Base-by-base conservation (phyloP, 116 monocot species). In the Posidonia oceanica region DNA sequence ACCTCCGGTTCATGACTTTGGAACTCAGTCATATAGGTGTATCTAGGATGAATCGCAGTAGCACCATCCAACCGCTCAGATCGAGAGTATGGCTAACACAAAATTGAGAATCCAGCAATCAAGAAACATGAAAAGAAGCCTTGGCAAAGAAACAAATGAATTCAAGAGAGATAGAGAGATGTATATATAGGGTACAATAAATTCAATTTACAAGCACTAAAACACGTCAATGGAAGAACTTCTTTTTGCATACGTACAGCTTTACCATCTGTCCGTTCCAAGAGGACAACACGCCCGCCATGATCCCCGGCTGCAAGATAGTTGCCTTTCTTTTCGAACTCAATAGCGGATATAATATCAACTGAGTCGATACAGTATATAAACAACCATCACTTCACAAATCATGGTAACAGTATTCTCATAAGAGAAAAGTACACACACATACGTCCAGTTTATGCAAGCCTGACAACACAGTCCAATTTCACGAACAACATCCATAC, bases 1-100 rank as follows among this genome's bases (percentile, higher is more conserved):
- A 88, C 88, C 80, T 88, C 88, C 53, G 74, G 83, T 69, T 83
- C 85, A 68, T 88, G 87, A 75, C 87, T 82, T 77, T 88, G 87
- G 70, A 88, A 84, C 75, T 88, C 87, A 4, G 87, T 83, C 70
- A 75, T 78, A 41, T 85, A 88, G 61, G 22, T 1, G 77, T 88
- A 88, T 66, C n/a, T 78, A 55, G 85, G 85, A 74, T 42, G 69
- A 52, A 56, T 59, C 22, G 71, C 20, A 48, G 63, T 67, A 72
- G 74, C 59, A 55, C 70, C 58, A 63, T 84, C 84, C 58, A 54
- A 68, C 42, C 40, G 40, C 64, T 87, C 86, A 67, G 75, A 70
- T 59, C 81, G 64, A 54, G 78, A 71, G 58, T 20, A 64, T 36
- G 44, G 37, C 80, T 83, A 67, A 51, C 20, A 73, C 0, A 68